Percentiles rank a stretch among this genome's conserved stretches.
Evolutionary conservation across 768 basidiomycete species (phyloP).

Genomic region (Mycena pura): DNA sequence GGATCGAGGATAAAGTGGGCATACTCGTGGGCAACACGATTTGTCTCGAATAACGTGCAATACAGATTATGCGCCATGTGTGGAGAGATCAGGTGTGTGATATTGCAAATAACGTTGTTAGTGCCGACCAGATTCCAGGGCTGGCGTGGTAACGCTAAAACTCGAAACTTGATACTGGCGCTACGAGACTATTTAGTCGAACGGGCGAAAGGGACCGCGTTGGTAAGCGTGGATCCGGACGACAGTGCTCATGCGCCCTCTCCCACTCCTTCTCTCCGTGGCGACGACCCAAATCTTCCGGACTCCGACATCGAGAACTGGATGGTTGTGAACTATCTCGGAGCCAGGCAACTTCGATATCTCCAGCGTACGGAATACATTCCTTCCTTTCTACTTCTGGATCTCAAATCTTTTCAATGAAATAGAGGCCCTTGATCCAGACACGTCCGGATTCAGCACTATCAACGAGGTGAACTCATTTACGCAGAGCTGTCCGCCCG

Average conservation of each 20-base stretch:
- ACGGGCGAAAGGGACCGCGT: background rate
- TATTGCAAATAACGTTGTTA: background rate
- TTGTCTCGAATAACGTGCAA: background rate
- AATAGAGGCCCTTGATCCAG: background rate
- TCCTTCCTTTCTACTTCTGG: too few species aligned
- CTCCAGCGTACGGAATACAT: background rate
- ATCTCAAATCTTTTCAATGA: too few species aligned
- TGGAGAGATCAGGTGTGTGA: conserved; percentile 13
- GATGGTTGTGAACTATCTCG: background rate
- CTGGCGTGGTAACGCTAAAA: conserved; percentile 3
- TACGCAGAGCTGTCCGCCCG: background rate
- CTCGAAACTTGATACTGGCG: background rate
- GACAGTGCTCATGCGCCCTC: background rate
- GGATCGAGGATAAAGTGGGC: conserved; percentile 29
- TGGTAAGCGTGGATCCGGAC: background rate
- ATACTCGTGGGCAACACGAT: background rate
- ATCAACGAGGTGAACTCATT: conserved; percentile 20
- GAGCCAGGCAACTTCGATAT: background rate
- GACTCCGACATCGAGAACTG: background rate
- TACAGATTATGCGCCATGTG: conserved; percentile 26
- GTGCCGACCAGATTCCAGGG: background rate
- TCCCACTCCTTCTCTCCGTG: background rate
- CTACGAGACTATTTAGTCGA: conserved; percentile 8
- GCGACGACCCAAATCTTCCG: background rate
- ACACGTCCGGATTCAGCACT: background rate